Conservation (phyloP, 2,329 filamentous ascomycete species). For the Reticulascus tulasneorum region DNA sequence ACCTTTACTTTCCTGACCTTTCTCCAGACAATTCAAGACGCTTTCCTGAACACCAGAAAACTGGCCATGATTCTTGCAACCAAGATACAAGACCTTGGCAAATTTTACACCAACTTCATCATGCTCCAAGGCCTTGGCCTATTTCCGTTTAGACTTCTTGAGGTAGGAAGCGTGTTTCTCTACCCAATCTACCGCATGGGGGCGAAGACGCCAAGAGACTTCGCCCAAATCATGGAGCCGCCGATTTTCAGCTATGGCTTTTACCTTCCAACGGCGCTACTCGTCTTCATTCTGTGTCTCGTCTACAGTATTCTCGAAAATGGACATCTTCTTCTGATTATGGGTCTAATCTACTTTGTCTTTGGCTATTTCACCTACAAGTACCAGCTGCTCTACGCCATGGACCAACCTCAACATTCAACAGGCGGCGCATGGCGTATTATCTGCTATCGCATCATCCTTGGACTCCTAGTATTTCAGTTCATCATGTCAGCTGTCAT, state of each 20-base stretch:
- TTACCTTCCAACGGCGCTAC: conserved; percentile 85
- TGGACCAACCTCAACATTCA: conserved; percentile 94
- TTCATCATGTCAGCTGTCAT: conserved; percentile 86
- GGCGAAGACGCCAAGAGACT: conserved; percentile 86
- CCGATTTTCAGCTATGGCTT: conserved; percentile 94
- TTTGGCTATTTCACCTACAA: conserved; percentile 90
- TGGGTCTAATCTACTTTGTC: conserved; percentile 78
- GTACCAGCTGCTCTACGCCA: conserved; percentile 95
- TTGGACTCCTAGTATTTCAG: conserved; percentile 86
- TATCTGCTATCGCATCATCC: conserved; percentile 86
- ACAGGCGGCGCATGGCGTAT: conserved; percentile 94
- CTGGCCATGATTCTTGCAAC: conserved; percentile 72
- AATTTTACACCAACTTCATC: conserved; percentile 92
- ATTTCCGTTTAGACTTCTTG: conserved; percentile 85
- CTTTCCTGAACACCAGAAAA: conserved; percentile 72
- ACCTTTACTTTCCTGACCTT: conserved; percentile 78
- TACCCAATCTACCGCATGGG: conserved; percentile 76
- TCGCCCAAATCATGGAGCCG: conserved; percentile 74
- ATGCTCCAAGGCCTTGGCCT: conserved; percentile 91
- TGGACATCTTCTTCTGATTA: conserved; percentile 76
- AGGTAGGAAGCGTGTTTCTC: conserved; percentile 79
- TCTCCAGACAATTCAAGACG: conserved; percentile 65
- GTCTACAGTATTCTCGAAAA: conserved; percentile 85
- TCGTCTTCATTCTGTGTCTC: conserved; percentile 91
- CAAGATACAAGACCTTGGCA: conserved; percentile 69